These are phyloP conservation scores for Helianthus annuus DNA, from an alignment of 129 eudicot genomes.

Conservation along the genomic window DNA sequence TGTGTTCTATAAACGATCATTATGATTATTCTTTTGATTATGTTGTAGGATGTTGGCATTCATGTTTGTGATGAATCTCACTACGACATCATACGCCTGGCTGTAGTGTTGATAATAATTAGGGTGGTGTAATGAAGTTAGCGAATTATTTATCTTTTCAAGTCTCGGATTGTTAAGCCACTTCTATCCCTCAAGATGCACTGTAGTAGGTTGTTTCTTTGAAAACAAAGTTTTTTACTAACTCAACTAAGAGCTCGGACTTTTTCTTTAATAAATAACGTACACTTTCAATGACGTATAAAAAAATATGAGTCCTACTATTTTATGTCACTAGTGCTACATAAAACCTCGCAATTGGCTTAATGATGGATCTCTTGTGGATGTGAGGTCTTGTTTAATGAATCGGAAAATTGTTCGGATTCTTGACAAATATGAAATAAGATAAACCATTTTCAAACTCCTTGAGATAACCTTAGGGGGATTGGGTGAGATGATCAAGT, in stretches of 20 bases:
- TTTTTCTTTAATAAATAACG: not conserved
- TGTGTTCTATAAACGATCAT: not conserved
- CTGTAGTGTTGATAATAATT: not conserved
- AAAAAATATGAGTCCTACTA: too few species aligned
- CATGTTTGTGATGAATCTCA: not conserved
- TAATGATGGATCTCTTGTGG: too few species aligned
- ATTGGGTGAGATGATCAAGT: too few species aligned
- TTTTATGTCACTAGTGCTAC: too few species aligned
- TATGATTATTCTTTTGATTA: not conserved
- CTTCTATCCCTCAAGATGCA: not conserved
- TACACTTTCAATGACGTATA: too few species aligned
- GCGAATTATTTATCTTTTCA: not conserved
- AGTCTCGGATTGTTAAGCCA: not conserved
- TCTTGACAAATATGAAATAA: too few species aligned
- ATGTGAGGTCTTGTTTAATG: too few species aligned
- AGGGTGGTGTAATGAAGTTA: not conserved
- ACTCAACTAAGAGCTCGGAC: not conserved
- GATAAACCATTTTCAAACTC: too few species aligned
- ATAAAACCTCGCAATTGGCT: too few species aligned
- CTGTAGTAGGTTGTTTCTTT: not conserved
- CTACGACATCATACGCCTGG: not conserved
- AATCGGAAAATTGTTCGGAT: too few species aligned
- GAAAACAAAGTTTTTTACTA: not conserved
- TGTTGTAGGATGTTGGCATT: not conserved
- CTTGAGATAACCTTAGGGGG: too few species aligned